Percentiles rank a stretch among this genome's conserved stretches.
Conservation (phyloP, 306 rosid species). For the Heteromeles arbutifolia region DNA sequence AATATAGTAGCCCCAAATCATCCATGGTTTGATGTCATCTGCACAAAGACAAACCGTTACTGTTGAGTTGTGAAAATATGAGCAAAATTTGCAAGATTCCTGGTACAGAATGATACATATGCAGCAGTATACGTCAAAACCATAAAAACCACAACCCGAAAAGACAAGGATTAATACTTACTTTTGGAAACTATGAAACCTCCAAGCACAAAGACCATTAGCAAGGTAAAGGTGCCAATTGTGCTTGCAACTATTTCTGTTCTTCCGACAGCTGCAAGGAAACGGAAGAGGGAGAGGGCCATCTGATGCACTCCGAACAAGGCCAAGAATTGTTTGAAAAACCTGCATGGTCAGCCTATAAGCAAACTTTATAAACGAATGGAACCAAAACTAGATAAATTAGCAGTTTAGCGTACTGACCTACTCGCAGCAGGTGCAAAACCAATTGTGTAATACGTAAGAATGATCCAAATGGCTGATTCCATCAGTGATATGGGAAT, state of each 20-base stretch:
- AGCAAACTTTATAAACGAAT: not conserved
- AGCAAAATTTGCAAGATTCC: not conserved
- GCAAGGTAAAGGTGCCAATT: constrained; percentile 38
- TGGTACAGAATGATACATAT: not conserved
- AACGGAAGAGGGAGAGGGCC: constrained; percentile 57
- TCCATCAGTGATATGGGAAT: constrained; percentile 69
- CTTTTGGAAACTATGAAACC: constrained; percentile 56
- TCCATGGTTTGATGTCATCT: constrained; percentile 60
- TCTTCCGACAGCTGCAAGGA: constrained; percentile 54
- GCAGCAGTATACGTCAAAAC: not conserved
- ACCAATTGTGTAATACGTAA: constrained; percentile 70
- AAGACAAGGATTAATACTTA: constrained; percentile 8
- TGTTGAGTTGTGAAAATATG: not conserved
- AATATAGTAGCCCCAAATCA: constrained; percentile 59
- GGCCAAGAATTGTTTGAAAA: constrained; percentile 47
- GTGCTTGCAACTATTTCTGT: constrained; percentile 41
- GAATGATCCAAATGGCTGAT: constrained; percentile 60
- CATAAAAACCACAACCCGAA: not conserved
- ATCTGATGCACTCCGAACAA: constrained; percentile 54
- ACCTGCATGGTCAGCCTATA: constrained; percentile 24
- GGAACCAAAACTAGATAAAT: not conserved
- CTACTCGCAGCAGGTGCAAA: constrained; percentile 80
- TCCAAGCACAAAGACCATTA: constrained; percentile 46
- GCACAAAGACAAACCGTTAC: not conserved
- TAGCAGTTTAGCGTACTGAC: constrained; percentile 14